These are phyloP conservation scores for Tetradesmus lagerheimii DNA, from an alignment of 139 green algal genomes.

Conservation along the genomic window DNA sequence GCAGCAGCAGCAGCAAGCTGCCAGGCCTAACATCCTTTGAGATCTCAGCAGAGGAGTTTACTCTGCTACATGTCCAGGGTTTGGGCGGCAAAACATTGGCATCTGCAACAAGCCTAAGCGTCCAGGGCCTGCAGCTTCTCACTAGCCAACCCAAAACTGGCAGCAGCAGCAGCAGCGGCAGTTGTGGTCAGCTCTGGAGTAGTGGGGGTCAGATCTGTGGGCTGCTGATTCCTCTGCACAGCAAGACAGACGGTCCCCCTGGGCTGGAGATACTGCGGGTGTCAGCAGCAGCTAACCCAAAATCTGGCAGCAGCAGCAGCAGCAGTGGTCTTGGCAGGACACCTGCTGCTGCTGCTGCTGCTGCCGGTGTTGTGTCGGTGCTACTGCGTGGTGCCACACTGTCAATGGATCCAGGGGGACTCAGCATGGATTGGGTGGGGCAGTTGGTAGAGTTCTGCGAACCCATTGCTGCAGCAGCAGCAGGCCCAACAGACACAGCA, in stretches of 20 bases:
- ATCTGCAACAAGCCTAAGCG: not conserved
- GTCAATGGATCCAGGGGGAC: slow-evolving; percentile 24
- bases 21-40: not conserved
- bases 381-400: slow-evolving; percentile 33
- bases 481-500: not conserved
- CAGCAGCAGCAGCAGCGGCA: slow-evolving; percentile 32
- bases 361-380: slow-evolving; percentile 13
- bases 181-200: not conserved
- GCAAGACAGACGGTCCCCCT: slow-evolving; percentile 18
- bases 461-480: slow-evolving; percentile 24
- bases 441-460: slow-evolving; percentile 1
- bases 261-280: slow-evolving; percentile 37
- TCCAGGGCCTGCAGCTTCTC: slow-evolving; percentile 7
- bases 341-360: not conserved
- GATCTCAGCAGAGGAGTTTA: slow-evolving; percentile 25
- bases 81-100: slow-evolving; percentile 31
- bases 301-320: slow-evolving; percentile 23
- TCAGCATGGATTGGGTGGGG: slow-evolving; percentile 20
- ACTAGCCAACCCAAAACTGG: not conserved
- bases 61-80: slow-evolving; percentile 3
- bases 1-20: not conserved
- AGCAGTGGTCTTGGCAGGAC: not conserved
- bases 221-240: slow-evolving; percentile 31
- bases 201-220: slow-evolving; percentile 15
- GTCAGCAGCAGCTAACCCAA: not conserved